A percentile compares a stretch with the other conserved stretches of the same genome.
These are phyloP conservation scores for Globisporangium recalcitrans DNA, from an alignment of 352 stramenopile species.

Conservation along the genomic window DNA sequence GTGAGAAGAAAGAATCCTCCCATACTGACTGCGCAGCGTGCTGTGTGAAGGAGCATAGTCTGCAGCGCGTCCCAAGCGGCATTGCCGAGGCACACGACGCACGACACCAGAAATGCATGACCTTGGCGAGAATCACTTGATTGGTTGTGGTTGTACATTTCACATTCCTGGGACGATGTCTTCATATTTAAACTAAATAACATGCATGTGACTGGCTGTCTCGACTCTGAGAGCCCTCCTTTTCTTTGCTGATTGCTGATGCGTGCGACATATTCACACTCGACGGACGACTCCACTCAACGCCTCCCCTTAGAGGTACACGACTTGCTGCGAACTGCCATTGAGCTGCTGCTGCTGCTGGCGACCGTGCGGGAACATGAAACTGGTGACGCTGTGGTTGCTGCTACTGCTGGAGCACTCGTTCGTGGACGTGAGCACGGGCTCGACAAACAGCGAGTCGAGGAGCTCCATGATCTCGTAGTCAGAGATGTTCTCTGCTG, in stretches of 20 bases:
- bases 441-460: constrained; percentile 16
- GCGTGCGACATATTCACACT: too few relatives aligned
- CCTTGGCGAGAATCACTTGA: too few relatives aligned
- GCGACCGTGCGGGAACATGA: not conserved
- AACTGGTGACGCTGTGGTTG: not conserved
- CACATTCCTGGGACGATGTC: not conserved
- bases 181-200: constrained; percentile 2
- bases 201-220: not conserved
- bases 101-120: not conserved
- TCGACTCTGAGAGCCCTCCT: not conserved
- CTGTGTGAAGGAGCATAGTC: too few relatives aligned
- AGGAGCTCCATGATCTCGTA: constrained; percentile 20
- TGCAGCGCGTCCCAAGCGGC: too few relatives aligned
- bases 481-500: constrained; percentile 11
- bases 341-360: not conserved
- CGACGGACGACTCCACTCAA: not conserved
- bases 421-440: not conserved
- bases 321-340: not conserved
- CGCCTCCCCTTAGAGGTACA: not conserved
- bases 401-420: not conserved
- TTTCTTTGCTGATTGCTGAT: not conserved
- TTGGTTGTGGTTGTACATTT: not conserved
- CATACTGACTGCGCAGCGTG: too few relatives aligned
- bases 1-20: too few relatives aligned
- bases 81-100: too few relatives aligned